phyloP scores from a whole-genome alignment of 768 basidiomycete species.

The Hericium alpestre region DNA sequence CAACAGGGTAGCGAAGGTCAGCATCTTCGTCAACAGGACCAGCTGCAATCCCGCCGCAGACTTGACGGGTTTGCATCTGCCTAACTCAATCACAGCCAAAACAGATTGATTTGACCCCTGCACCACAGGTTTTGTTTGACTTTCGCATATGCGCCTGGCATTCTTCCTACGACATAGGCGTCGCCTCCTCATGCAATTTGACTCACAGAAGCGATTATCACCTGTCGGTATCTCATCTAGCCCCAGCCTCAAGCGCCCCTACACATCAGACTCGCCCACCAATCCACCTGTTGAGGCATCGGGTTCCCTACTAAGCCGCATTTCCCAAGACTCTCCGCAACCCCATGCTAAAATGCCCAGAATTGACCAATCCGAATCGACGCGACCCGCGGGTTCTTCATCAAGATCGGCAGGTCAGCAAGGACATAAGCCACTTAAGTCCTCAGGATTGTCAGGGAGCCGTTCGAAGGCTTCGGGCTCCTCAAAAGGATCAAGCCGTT shows the following conservation, averaged over 20 bases:
- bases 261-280: constrained; percentile 29
- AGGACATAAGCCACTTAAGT: background rate
- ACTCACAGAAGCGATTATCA: constrained; percentile 23
- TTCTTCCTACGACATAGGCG: constrained; percentile 36
- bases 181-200: constrained; percentile 52
- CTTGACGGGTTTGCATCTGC: background rate
- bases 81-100: background rate
- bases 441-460: background rate
- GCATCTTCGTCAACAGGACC: background rate
- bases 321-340: background rate
- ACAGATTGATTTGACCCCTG: background rate
- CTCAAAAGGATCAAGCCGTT: background rate
- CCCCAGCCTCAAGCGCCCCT: constrained; percentile 35
- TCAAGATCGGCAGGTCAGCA: background rate
- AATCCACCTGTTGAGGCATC: constrained; percentile 1
- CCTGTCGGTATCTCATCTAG: constrained; percentile 16
- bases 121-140: constrained; percentile 1
- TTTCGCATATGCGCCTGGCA: constrained; percentile 37
- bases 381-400: constrained; percentile 6
- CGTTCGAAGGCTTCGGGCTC: background rate
- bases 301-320: background rate
- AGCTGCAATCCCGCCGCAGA: background rate
- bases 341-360: constrained; percentile 4
- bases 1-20: too few species aligned
- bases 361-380: background rate